Percentiles rank a stretch among this genome's conserved stretches.
phyloP scores from a whole-genome alignment of 176 grass and related monocot genomes.

The Hsuehochloa calcarea region DNA sequence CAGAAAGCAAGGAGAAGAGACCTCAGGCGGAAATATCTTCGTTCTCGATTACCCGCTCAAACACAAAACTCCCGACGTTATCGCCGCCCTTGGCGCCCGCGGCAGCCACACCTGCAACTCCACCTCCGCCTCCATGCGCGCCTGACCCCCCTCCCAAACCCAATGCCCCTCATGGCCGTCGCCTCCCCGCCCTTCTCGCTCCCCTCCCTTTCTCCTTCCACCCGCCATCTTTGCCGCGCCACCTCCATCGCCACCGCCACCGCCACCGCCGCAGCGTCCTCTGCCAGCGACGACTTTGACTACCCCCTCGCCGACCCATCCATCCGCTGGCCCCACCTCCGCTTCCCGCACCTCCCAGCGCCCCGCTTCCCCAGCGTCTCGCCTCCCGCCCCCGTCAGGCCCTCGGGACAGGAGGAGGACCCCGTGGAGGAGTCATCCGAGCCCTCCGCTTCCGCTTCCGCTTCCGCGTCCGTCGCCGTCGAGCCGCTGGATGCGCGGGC shows the following conservation, averaged over 20 bases:
- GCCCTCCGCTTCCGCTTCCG: too few species aligned
- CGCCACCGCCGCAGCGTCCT: slow-evolving; percentile 1
- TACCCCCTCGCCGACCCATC: slow-evolving; percentile 45
- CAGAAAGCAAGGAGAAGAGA: neutral
- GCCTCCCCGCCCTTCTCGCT: too few species aligned
- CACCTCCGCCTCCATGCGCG: slow-evolving; percentile 24
- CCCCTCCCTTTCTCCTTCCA: neutral
- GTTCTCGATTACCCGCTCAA: slow-evolving; percentile 16
- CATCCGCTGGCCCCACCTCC: slow-evolving; percentile 79
- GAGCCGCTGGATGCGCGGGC: slow-evolving; percentile 75
- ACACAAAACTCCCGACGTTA: neutral
- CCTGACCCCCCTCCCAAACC: neutral
- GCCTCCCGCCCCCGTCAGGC: neutral
- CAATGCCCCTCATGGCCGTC: too few species aligned
- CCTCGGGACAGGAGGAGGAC: neutral
- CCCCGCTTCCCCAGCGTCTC: slow-evolving; percentile 37
- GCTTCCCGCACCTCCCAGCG: slow-evolving; percentile 54
- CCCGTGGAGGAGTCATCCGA: neutral
- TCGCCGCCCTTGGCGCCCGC: neutral
- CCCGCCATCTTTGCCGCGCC: slow-evolving; percentile 34
- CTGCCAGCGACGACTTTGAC: slow-evolving; percentile 50
- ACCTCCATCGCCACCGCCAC: neutral
- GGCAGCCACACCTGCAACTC: neutral
- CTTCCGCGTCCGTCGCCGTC: neutral
- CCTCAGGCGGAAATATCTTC: slow-evolving; percentile 14